Conservation (phyloP, 257 asterid genomes). For the Plantago ovata region DNA sequence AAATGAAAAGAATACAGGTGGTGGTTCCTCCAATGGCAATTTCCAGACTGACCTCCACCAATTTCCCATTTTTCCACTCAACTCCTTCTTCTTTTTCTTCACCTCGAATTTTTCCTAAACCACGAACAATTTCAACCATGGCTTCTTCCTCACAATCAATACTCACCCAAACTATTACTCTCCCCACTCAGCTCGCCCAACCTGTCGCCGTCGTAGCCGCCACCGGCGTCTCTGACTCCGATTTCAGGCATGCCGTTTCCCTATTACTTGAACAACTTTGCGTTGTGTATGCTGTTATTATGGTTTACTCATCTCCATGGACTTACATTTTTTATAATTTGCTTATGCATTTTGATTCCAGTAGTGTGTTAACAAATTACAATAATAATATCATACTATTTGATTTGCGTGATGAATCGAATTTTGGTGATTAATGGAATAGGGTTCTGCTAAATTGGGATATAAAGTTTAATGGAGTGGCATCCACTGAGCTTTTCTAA, state of each 20-base stretch:
- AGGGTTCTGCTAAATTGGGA: neutral
- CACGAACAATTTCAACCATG: slow-evolving; percentile 31
- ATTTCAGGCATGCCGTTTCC: slow-evolving; percentile 47
- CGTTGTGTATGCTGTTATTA: too few species aligned
- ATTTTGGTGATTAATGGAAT: neutral
- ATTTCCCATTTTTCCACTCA: slow-evolving; percentile 23
- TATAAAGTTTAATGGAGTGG: too few species aligned
- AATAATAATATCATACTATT: too few species aligned
- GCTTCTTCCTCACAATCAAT: slow-evolving; percentile 33
- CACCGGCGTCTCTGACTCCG: slow-evolving; percentile 63
- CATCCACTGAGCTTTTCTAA: too few species aligned
- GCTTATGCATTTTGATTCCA: too few species aligned
- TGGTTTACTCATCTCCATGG: neutral
- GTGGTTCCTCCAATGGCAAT: slow-evolving; percentile 22
- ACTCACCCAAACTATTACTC: slow-evolving; percentile 43
- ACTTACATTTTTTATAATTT: too few species aligned
- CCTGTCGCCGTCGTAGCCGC: slow-evolving; percentile 62
- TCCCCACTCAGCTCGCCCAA: slow-evolving; percentile 55
- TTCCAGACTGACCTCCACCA: slow-evolving; percentile 18
- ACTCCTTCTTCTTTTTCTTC: too few species aligned
- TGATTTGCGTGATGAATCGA: too few species aligned
- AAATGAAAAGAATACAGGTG: neutral
- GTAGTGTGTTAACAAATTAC: too few species aligned
- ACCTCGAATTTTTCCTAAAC: slow-evolving; percentile 14
- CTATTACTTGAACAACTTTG: neutral